Evolutionary conservation across 2,329 filamentous ascomycete genomes (phyloP), one percentile per base, ranked within the genome.

Genomic region (Didymella lethalis): DNA sequence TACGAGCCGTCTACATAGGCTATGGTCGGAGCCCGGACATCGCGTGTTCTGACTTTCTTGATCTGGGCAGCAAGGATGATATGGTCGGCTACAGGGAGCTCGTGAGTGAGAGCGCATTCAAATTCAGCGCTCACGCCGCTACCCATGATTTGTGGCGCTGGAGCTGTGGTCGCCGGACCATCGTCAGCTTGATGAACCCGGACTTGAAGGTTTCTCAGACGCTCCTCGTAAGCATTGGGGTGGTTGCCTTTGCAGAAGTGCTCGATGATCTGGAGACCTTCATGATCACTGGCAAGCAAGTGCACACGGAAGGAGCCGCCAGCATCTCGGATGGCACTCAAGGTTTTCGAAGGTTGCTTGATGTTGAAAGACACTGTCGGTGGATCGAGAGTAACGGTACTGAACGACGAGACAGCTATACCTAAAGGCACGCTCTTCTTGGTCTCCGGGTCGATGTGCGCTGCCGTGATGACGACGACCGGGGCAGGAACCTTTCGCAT

Each of bases 361-460:
- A 88, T 79, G 61, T 88, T 89, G 79, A 89, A 88, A 0, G 84
- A 86, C 26, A 88, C 78, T n/a, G 85, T 78, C 0, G 86, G 84
- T 1, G 86, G 86, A 29, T 78, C 69, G 3, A 88, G 75, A 0
- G 84, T 82, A 14, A 88, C 84, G 4, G 85, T 85, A 60, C 77
- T 86, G 73, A 89, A 83, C 1, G 86, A 88, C 3, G 86, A 88
- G 31, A 88, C 83, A 8, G 85, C 87, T 65, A 86, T 84, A 41
- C 72, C 75, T 54, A 75, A 65, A 3, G 72, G 68, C 7, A 69
- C 61, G 36, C 54, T 49, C 29, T 52, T n/a, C 2, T 63, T 18
- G 20, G 54, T 56, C 40, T 61, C 49, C 8, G 64, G 56, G 28
- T 70, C 65, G 31, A 53, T 31, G 29, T 61, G 58, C 16, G 62